Evolutionary conservation across 768 basidiomycete genomes (phyloP).

Genomic region (Stropharia rugosoannulata): DNA sequence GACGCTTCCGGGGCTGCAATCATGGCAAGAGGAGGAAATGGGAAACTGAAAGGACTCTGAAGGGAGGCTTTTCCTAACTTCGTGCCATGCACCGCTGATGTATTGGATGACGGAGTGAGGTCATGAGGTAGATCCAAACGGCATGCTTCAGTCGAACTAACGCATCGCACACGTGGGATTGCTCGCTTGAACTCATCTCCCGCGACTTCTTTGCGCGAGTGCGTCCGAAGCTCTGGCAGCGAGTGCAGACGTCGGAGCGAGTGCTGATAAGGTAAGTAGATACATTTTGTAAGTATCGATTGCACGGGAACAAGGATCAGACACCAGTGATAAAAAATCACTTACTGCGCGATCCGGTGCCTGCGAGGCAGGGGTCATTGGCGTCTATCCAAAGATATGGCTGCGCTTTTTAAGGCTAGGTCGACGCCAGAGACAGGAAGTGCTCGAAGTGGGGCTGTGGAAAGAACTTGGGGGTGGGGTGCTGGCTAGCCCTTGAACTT

Average conservation of each 20-base stretch:
- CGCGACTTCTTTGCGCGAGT: background rate
- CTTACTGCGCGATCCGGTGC: too few species aligned
- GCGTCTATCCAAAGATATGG: too few species aligned
- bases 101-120: slow-evolving; percentile 3
- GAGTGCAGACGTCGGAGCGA: background rate
- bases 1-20: background rate
- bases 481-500: background rate
- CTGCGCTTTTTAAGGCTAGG: too few species aligned
- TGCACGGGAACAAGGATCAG: too few species aligned
- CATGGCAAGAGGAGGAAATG: slow-evolving; percentile 2
- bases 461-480: background rate
- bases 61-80: background rate
- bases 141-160: slow-evolving; percentile 21
- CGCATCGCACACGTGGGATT: slow-evolving; percentile 33
- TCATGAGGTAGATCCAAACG: slow-evolving; percentile 6
- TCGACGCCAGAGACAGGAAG: too few species aligned
- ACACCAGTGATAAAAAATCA: too few species aligned
- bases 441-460: background rate
- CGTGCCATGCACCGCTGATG: slow-evolving; percentile 2
- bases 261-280: background rate
- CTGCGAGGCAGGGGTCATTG: too few species aligned
- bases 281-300: too few species aligned
- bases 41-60: background rate
- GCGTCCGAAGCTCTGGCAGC: background rate
- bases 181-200: slow-evolving; percentile 20